phyloP scores from a whole-genome alignment of 306 rosid species.

The Cercis canadensis region DNA sequence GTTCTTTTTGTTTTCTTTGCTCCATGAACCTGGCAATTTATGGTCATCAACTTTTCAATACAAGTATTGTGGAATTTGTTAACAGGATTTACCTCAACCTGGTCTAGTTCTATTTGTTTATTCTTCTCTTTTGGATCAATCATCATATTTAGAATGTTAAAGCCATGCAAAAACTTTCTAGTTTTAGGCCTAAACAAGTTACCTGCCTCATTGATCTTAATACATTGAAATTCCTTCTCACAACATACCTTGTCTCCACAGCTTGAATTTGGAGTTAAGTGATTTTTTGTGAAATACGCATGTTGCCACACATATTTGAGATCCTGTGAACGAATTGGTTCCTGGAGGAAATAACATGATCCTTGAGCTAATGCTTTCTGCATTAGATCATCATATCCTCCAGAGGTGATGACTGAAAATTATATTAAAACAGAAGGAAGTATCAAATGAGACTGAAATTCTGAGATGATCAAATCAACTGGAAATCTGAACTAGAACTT shows the following conservation, averaged over 20 bases:
- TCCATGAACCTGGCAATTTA: not conserved
- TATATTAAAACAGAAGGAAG: slow-evolving; percentile 3
- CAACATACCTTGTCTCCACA: not conserved
- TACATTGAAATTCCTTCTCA: slow-evolving; percentile 1
- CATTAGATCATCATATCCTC: slow-evolving; percentile 18
- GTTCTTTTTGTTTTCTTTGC: not conserved
- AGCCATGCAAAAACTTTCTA: not conserved
- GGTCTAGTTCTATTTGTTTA: not conserved
- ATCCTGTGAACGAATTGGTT: slow-evolving; percentile 50
- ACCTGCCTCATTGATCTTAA: slow-evolving; percentile 1
- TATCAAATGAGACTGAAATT: not conserved
- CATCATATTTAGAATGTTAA: not conserved
- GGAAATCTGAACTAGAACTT: slow-evolving; percentile 27
- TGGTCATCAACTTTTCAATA: not conserved
- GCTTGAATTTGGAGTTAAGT: not conserved
- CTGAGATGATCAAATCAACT: not conserved
- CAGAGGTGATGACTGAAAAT: slow-evolving; percentile 43
- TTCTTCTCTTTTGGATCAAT: not conserved
- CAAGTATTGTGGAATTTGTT: not conserved
- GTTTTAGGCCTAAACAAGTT: not conserved
- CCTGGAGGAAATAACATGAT: slow-evolving; percentile 48
- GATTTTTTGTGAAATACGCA: slow-evolving; percentile 21
- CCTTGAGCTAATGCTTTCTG: slow-evolving; percentile 40
- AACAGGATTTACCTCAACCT: not conserved
- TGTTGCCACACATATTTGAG: slow-evolving; percentile 56